A percentile compares a stretch with the other conserved stretches of the same genome.
These are phyloP conservation scores for Xylaria sp. DNA, from an alignment of 2,329 filamentous ascomycete species.

Conservation along the genomic window DNA sequence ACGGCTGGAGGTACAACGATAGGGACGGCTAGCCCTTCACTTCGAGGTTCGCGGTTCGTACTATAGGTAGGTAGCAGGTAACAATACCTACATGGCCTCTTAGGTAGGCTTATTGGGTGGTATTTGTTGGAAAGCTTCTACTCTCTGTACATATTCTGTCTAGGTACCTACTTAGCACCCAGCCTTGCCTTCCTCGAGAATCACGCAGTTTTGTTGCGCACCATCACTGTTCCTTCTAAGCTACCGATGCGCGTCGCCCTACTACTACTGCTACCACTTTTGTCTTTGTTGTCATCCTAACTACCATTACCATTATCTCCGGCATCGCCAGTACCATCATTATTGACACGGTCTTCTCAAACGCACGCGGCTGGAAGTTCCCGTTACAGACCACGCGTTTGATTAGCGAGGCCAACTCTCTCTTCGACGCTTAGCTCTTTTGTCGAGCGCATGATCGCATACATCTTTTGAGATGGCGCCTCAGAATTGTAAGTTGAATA, in stretches of 20 bases:
- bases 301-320: neutral
- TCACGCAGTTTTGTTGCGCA: conserved; percentile 13
- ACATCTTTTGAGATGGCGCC: conserved; percentile 44
- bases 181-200: conserved; percentile 20
- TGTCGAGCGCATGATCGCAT: conserved; percentile 12
- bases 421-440: conserved; percentile 9
- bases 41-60: neutral
- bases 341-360: conserved; percentile 3
- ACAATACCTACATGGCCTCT: neutral
- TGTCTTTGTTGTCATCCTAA: neutral
- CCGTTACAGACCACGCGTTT: conserved; percentile 8
- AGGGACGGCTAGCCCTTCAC: conserved; percentile 9
- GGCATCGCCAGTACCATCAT: conserved; percentile 2
- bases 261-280: neutral
- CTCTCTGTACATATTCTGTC: neutral
- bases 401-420: neutral
- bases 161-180: neutral
- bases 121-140: conserved; percentile 16
- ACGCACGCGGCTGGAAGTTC: neutral
- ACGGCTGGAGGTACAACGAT: neutral
- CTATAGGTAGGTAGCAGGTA: neutral
- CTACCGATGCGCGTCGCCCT: conserved; percentile 21
- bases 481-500: conserved; percentile 45
- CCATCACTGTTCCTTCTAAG: conserved; percentile 1
- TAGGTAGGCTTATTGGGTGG: neutral